Evolutionary conservation across 2,329 filamentous ascomycete species (phyloP).

Genomic region (Diaporthe citrichinensis): DNA sequence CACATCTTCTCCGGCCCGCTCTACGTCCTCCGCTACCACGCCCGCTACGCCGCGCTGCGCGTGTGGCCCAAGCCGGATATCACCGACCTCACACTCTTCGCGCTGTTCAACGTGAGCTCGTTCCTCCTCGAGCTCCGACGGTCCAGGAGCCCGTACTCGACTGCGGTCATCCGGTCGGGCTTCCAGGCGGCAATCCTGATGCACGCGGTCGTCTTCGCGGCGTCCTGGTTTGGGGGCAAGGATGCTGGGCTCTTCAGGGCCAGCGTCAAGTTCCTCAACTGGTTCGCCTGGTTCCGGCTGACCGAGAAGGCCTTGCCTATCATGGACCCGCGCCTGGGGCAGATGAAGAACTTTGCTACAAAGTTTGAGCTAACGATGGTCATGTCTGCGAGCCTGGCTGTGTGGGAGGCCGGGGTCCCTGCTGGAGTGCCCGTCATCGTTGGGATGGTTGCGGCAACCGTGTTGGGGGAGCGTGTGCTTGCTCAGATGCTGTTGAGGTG

Average conservation of each 20-base stretch:
- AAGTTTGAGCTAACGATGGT: not conserved
- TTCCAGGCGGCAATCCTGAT: slow-evolving; percentile 32
- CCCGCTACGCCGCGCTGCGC: slow-evolving; percentile 28
- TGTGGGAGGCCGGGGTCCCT: slow-evolving; percentile 36
- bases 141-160: not conserved
- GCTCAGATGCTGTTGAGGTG: slow-evolving; percentile 15
- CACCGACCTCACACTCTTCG: slow-evolving; percentile 31
- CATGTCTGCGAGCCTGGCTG: not conserved
- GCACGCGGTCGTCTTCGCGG: slow-evolving; percentile 20
- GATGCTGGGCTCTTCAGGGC: slow-evolving; percentile 25
- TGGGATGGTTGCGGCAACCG: not conserved
- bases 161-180: not conserved
- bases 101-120: slow-evolving; percentile 28
- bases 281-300: slow-evolving; percentile 37
- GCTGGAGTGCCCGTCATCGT: slow-evolving; percentile 7
- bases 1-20: slow-evolving; percentile 23
- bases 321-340: slow-evolving; percentile 15
- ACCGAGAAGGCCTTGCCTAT: not conserved
- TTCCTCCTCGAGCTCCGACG: slow-evolving; percentile 12
- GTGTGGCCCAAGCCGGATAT: slow-evolving; percentile 30
- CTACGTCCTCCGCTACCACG: slow-evolving; percentile 33
- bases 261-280: slow-evolving; percentile 38
- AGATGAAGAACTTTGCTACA: not conserved
- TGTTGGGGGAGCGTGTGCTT: slow-evolving; percentile 18
- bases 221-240: slow-evolving; percentile 19